A percentile compares a stretch with the other conserved stretches of the same genome.
phyloP scores from a whole-genome alignment of 352 stramenopile genomes.

The Blastocystis sp. region DNA sequence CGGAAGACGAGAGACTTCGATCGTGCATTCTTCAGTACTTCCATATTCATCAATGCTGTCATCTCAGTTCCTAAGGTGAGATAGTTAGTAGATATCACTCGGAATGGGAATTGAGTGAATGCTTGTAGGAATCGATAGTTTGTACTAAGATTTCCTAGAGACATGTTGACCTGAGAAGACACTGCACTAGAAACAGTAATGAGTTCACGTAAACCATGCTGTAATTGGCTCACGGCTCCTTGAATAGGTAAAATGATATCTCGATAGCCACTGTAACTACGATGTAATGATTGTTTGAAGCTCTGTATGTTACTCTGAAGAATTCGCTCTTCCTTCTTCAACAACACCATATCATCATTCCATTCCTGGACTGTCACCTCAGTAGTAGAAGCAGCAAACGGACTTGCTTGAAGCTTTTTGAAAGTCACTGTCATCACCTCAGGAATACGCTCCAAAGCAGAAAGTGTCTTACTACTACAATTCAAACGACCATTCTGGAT shows the following conservation, averaged over 20 bases:
- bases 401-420: neutral
- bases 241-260: slow-evolving; percentile 81
- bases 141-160: slow-evolving; percentile 13
- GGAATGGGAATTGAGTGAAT: slow-evolving; percentile 45
- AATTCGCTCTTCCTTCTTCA: slow-evolving; percentile 81
- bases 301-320: slow-evolving; percentile 83
- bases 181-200: slow-evolving; percentile 53
- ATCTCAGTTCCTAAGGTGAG: neutral
- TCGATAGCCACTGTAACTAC: slow-evolving; percentile 78
- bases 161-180: slow-evolving; percentile 13
- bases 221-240: slow-evolving; percentile 78
- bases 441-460: neutral
- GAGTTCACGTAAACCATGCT: slow-evolving; percentile 80
- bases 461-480: neutral
- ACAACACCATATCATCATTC: neutral
- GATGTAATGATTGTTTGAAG: slow-evolving; percentile 71
- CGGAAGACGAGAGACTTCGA: slow-evolving; percentile 13
- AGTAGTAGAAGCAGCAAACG: neutral
- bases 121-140: neutral
- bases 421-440: neutral
- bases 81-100: neutral
- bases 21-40: neutral
- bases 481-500: neutral
- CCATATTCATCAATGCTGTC: slow-evolving; percentile 25
- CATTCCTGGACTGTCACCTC: neutral